Percentiles rank a stretch among this genome's conserved stretches.
These are phyloP conservation scores for Ustanciosporium gigantosporum DNA, from an alignment of 1,284 basidiomycete species.

Conservation along the genomic window DNA sequence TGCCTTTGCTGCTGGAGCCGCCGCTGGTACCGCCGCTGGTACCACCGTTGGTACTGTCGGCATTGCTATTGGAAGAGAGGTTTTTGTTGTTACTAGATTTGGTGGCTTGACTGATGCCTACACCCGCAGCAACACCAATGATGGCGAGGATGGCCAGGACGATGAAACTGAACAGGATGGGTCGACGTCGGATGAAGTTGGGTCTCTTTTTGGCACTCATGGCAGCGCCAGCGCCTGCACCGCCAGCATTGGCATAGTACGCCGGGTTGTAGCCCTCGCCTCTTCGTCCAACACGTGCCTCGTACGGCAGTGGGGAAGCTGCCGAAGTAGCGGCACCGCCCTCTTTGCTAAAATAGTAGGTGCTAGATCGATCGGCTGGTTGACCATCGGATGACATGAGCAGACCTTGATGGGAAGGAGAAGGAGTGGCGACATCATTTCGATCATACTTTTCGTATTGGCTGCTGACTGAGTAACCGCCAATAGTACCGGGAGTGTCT, in stretches of 20 bases:
- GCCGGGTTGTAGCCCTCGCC: slow-evolving; percentile 37
- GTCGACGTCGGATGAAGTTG: slow-evolving; percentile 23
- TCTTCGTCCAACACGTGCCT: slow-evolving; percentile 5
- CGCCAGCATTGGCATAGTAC: slow-evolving; percentile 9
- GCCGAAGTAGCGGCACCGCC: slow-evolving; percentile 19
- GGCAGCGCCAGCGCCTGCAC: slow-evolving; percentile 8
- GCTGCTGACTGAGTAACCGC: slow-evolving; percentile 23
- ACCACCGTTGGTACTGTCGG: slow-evolving; percentile 5
- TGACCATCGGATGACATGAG: slow-evolving; percentile 3
- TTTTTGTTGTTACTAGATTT: slow-evolving; percentile 37
- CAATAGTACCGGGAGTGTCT: slow-evolving; percentile 25
- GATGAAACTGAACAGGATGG: slow-evolving; percentile 24
- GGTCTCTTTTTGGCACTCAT: slow-evolving; percentile 5
- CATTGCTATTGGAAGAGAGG: slow-evolving; percentile 1
- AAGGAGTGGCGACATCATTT: slow-evolving; percentile 5
- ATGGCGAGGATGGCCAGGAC: slow-evolving; percentile 23
- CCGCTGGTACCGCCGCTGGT: slow-evolving; percentile 1
- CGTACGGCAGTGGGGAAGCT: slow-evolving; percentile 10
- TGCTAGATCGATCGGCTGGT: slow-evolving; percentile 9
- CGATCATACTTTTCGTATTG: slow-evolving; percentile 24
- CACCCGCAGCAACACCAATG: slow-evolving; percentile 30
- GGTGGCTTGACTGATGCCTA: slow-evolving; percentile 16
- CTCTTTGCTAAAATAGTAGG: slow-evolving; percentile 46
- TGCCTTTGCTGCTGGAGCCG: slow-evolving; percentile 1
- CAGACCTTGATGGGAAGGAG: slow-evolving; percentile 19